Evolutionary conservation across 768 basidiomycete genomes (phyloP), one percentile per base, ranked within the genome.

Genomic region (Chalciporus pseudorubinellus): DNA sequence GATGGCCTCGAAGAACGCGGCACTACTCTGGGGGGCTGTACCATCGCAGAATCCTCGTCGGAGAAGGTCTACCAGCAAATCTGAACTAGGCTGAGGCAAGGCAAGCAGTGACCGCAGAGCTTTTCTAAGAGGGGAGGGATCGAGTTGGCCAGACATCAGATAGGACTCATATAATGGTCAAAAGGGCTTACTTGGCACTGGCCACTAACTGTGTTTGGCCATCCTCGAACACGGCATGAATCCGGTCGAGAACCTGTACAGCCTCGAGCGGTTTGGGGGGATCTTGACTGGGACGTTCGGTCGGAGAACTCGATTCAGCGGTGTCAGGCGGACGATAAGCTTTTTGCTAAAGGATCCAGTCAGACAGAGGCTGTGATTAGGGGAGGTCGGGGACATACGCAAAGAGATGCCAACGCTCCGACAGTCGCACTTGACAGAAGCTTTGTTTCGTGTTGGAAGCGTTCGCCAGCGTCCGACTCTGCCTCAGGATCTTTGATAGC

Each of bases 361-460:
- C 2, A 50, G 38, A 39, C 24, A 43, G 21, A 2, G n/a, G n/a
- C 4, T 24, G 59, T 38, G 38, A 44, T 50, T 33, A 21, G 20
- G 41, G 16, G 34, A 3, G 38, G 33, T 43, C 24, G 14, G 18
- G 4, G 36, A 84, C 93, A 73, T 60, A 95, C 93, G 63, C 88
- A 89, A 53, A 95, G 78, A 9, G 91, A 82, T n/a, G 90, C 83
- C 71, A 95, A 72, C 3, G 94, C 90, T 34, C 91, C 86, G n/a
- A 87, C 79, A 16, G 93, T 87, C 14, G 93, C 91, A 59, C 84
- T 76, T 0, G 91, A 92, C 24, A 97, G 72, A 48, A 83, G 57
- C 36, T 78, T 75, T 2, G 86, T 85, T 65, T 94, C 92, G 34
- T 78, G 77, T 55, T 82, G 79, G 59, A 89, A 85, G 20, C 78